Evolutionary conservation across 2,329 filamentous ascomycete species (phyloP), one percentile per base, ranked within the genome.

Genomic region (Thermoascus crustaceus): DNA sequence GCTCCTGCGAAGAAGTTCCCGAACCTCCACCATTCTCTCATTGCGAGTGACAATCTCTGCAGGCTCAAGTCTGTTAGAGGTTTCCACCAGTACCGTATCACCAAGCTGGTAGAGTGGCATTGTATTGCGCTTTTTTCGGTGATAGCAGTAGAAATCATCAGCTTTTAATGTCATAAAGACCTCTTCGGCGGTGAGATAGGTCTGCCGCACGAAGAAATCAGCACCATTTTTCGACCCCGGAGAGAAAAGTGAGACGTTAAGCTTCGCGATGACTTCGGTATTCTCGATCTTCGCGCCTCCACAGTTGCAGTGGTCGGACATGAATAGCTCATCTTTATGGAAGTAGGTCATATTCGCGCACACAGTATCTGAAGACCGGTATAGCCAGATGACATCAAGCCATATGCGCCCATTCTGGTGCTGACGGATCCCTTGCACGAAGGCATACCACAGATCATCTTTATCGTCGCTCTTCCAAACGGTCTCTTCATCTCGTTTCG

Each of bases 261-360:
- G 72, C 1, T 72, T 72, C 0, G 66, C 68, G 0, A 76, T 48
- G 0, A 87, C 64, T 21, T 85, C 71, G 0, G 69, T 57, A 1
- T 71, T 67, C 0, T 64, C 45, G 3, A 85, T 65, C 18, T 68
- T 67, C 0, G 60, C 51, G 11, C 73, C 65, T 0, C 63, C 54
- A 42, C 85, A 91, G 1, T 79, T 82, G 58, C 85, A 89, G 39
- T 87, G 77, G 33, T 86, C 75, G 0, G 79, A 85, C 0, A 89
- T 58, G 42, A 91, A 91, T 0, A 91, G 57, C 55, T 93, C 85
- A 34, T 87, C 83, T 0, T 60, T 42, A 56, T 76, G 79, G 0
- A 80, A 80, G 46, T 89, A 93, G 7, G 69, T 70, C 58, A 80
- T 78, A 4, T 72, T 61, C 0, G 70, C 73, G 27, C 86, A 83